A percentile compares a stretch with the other conserved stretches of the same genome.
Conservation (phyloP, 2,329 filamentous ascomycete genomes). For the Microcyclospora pomicola region DNA sequence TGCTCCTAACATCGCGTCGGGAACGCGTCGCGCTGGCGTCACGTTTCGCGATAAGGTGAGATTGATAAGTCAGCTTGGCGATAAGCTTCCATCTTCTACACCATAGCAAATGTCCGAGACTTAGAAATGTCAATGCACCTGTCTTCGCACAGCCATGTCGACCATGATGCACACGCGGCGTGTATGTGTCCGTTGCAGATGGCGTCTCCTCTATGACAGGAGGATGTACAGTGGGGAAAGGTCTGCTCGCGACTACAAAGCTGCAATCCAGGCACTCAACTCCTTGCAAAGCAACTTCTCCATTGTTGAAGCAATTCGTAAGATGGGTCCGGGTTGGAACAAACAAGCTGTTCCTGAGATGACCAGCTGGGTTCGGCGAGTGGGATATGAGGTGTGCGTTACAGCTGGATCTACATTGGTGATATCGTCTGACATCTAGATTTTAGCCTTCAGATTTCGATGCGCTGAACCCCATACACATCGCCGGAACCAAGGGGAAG, state of each 20-base stretch:
- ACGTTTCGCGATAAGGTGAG: no score
- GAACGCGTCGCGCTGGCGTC: no score
- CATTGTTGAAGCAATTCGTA: slow-evolving; percentile 61
- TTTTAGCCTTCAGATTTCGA: slow-evolving; percentile 47
- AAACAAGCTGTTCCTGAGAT: slow-evolving; percentile 68
- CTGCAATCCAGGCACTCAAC: slow-evolving; percentile 61
- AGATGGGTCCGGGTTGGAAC: slow-evolving; percentile 61
- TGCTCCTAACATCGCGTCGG: no score
- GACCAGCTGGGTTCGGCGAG: slow-evolving; percentile 58
- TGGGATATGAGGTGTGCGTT: slow-evolving; percentile 55
- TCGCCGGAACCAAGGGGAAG: slow-evolving; percentile 91
- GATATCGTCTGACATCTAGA: slow-evolving; percentile 4
- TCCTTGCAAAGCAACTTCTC: slow-evolving; percentile 68
- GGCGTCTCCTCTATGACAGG: slow-evolving; percentile 1
- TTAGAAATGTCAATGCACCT: not conserved
- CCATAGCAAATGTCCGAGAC: no score
- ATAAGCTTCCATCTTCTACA: no score
- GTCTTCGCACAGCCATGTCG: not conserved
- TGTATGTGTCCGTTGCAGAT: not conserved
- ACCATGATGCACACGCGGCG: not conserved
- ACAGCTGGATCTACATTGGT: not conserved
- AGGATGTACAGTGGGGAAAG: slow-evolving; percentile 6
- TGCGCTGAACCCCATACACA: slow-evolving; percentile 54
- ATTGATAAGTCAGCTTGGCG: no score
- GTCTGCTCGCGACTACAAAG: slow-evolving; percentile 22